Evolutionary conservation across 306 rosid genomes (phyloP).

Genomic region (Inga oerstediana): DNA sequence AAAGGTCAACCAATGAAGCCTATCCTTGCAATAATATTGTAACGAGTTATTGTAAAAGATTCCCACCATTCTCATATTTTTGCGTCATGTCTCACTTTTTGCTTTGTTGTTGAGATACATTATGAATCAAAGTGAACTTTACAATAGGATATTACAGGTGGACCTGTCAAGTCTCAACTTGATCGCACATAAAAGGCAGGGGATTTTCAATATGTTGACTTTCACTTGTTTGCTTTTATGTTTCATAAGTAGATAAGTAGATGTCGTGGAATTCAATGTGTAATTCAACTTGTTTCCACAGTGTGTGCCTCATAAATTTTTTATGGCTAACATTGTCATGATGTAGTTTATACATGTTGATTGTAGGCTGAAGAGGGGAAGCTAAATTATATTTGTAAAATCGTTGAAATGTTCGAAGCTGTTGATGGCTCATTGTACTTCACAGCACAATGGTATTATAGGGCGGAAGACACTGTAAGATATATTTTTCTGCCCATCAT

Average conservation of each 20-base stretch:
- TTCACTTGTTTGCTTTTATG: not conserved
- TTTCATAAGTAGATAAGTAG: not conserved
- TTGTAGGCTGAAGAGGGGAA: slow-evolving; percentile 60
- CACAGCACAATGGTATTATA: slow-evolving; percentile 82
- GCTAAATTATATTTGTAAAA: slow-evolving; percentile 54
- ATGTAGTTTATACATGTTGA: slow-evolving; percentile 30
- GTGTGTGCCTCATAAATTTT: not conserved
- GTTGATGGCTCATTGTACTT: slow-evolving; percentile 55
- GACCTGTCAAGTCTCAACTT: not conserved
- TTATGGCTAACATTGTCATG: not conserved
- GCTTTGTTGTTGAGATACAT: not conserved
- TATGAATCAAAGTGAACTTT: not conserved
- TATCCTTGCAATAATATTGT: not conserved
- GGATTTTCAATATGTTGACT: not conserved
- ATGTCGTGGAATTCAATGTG: not conserved
- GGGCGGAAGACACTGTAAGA: slow-evolving; percentile 80
- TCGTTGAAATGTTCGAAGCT: slow-evolving; percentile 73
- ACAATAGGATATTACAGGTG: not conserved
- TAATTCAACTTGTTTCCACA: not conserved
- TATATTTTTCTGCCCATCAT: not conserved
- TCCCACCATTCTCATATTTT: not conserved
- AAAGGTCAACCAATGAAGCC: not conserved
- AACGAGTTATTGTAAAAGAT: not conserved
- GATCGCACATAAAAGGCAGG: not conserved
- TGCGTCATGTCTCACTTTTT: not conserved